Conservation (phyloP, 345 rosid species). For the Brassica rapa region DNA sequence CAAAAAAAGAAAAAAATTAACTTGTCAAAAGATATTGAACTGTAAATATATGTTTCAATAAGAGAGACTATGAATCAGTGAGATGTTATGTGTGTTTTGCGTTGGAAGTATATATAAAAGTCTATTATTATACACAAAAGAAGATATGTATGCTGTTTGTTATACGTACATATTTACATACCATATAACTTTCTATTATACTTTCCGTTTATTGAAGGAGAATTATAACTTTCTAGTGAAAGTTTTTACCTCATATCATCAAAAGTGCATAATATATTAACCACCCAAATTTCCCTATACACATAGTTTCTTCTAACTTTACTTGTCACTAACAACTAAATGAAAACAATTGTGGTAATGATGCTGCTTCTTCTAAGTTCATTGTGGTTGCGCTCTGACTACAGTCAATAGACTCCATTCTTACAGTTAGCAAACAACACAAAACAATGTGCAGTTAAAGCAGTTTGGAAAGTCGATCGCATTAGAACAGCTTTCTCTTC, state of each 20-base stretch:
- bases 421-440: background rate
- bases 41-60: no score
- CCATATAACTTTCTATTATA: background rate
- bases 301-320: background rate
- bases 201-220: background rate
- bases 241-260: background rate
- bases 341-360: background rate
- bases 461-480: conserved; percentile 1
- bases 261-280: background rate
- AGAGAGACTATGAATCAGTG: no score
- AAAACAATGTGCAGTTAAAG: background rate
- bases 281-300: background rate
- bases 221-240: background rate
- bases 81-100: no score
- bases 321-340: background rate
- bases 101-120: no score
- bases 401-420: background rate
- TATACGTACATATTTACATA: no score
- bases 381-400: background rate
- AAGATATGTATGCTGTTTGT: no score
- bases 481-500: background rate
- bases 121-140: no score
- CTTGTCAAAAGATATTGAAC: background rate
- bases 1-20: no score
- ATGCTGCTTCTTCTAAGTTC: background rate